Evolutionary conservation across 2,329 filamentous ascomycete species (phyloP).

Genomic region (Aspergillus melleus): DNA sequence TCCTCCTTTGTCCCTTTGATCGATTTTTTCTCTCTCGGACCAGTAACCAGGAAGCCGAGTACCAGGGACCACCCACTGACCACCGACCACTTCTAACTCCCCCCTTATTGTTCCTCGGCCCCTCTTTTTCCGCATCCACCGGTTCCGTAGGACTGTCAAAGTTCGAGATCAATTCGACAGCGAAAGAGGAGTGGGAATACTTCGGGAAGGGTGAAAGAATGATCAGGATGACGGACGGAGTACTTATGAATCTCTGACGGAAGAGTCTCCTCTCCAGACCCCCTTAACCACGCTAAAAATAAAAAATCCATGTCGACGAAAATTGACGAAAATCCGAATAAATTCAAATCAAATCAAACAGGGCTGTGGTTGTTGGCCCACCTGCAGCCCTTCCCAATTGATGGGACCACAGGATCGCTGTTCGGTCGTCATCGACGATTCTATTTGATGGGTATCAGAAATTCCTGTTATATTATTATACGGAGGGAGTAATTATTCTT

Average conservation of each 20-base stretch:
- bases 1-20: not conserved
- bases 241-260: no score
- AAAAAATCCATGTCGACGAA: not conserved
- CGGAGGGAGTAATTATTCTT: no score
- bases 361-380: slow-evolving; percentile 15
- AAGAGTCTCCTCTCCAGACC: no score
- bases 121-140: not conserved
- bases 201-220: no score
- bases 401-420: slow-evolving; percentile 15
- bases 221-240: no score
- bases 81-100: no score
- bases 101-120: not conserved
- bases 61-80: no score
- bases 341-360: slow-evolving; percentile 9
- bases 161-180: not conserved
- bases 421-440: slow-evolving; percentile 13
- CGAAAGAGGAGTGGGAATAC: not conserved
- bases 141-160: not conserved
- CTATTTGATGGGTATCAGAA: slow-evolving; percentile 14
- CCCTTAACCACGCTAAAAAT: not conserved
- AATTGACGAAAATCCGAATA: not conserved
- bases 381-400: slow-evolving; percentile 18
- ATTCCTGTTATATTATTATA: not conserved
- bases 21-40: not conserved
- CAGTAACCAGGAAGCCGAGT: no score